Conservation (phyloP, 2,329 filamentous ascomycete genomes). For the Penicillium capsulatum region DNA sequence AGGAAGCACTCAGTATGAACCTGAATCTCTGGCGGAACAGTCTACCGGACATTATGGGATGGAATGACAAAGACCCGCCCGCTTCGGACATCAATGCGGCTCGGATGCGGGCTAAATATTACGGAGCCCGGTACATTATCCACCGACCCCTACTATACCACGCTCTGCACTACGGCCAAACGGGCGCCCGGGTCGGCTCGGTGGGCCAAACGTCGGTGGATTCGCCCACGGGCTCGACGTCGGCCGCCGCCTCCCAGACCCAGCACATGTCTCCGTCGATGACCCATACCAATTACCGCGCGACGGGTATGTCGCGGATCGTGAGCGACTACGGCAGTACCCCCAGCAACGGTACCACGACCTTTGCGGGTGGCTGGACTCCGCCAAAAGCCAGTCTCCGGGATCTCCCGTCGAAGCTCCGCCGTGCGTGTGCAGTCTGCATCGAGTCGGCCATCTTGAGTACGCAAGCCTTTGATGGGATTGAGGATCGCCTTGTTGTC, state of each 20-base stretch:
- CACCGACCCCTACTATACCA: conserved; percentile 71
- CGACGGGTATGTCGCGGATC: conserved; percentile 30
- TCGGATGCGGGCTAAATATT: conserved; percentile 87
- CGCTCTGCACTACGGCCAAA: conserved; percentile 49
- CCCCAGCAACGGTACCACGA: conserved; percentile 5
- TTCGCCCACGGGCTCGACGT: conserved; percentile 32
- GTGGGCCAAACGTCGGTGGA: conserved; percentile 20
- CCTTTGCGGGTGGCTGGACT: conserved; percentile 15
- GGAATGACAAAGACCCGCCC: conserved; percentile 65
- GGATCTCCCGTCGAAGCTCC: conserved; percentile 42
- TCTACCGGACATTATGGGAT: conserved; percentile 53
- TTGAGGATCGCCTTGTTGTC: conserved; percentile 64
- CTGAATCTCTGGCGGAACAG: conserved; percentile 53
- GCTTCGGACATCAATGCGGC: conserved; percentile 74
- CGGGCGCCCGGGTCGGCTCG: conserved; percentile 34
- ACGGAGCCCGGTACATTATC: conserved; percentile 85
- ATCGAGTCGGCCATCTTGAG: conserved; percentile 75
- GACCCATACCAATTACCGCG: conserved; percentile 25
- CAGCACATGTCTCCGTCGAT: conserved; percentile 38
- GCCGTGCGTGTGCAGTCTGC: conserved; percentile 57
- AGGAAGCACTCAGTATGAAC: conserved; percentile 44
- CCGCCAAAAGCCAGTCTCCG: conserved; percentile 17
- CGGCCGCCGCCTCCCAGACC: conserved; percentile 26
- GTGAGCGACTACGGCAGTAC: conserved; percentile 35
- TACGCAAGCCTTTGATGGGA: conserved; percentile 72